Evolutionary conservation across 2,329 filamentous ascomycete genomes (phyloP).

Genomic region (Aspergillus sp.): DNA sequence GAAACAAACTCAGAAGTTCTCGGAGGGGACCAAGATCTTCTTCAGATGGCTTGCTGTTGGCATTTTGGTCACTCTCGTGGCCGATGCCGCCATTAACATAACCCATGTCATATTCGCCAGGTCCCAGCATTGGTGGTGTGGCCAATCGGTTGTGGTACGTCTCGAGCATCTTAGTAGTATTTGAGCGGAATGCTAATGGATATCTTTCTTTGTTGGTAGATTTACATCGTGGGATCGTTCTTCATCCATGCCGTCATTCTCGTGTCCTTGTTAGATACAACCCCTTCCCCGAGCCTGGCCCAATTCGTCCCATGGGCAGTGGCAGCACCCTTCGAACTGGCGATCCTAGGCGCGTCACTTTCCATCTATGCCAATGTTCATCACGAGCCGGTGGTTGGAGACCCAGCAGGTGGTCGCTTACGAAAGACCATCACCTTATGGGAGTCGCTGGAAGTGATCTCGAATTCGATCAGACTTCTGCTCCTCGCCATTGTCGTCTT

Average conservation of each 20-base stretch:
- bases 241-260: slow-evolving; percentile 82
- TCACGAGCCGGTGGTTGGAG: slow-evolving; percentile 51
- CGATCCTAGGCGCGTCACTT: slow-evolving; percentile 62
- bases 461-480: slow-evolving; percentile 61
- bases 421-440: slow-evolving; percentile 33
- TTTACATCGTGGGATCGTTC: slow-evolving; percentile 74
- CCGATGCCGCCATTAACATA: slow-evolving; percentile 64
- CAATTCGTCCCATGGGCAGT: slow-evolving; percentile 74
- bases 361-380: slow-evolving; percentile 61
- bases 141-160: slow-evolving; percentile 66
- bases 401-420: slow-evolving; percentile 38
- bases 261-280: slow-evolving; percentile 77
- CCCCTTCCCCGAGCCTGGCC: slow-evolving; percentile 67
- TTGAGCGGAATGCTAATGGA: slow-evolving; percentile 8
- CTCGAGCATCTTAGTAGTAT: not conserved
- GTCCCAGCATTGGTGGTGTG: slow-evolving; percentile 70
- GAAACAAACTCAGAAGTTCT: slow-evolving; percentile 50
- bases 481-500: slow-evolving; percentile 53
- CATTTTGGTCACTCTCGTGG: slow-evolving; percentile 67
- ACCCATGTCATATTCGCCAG: slow-evolving; percentile 61
- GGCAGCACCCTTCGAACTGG: slow-evolving; percentile 62
- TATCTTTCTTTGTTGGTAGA: slow-evolving; percentile 42
- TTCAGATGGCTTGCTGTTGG: slow-evolving; percentile 67
- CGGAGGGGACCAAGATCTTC: slow-evolving; percentile 57
- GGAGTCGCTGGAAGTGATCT: slow-evolving; percentile 36